Base-by-base conservation (phyloP, 2,329 filamentous ascomycete genomes). In the Chrysoporthe austroafricana region DNA sequence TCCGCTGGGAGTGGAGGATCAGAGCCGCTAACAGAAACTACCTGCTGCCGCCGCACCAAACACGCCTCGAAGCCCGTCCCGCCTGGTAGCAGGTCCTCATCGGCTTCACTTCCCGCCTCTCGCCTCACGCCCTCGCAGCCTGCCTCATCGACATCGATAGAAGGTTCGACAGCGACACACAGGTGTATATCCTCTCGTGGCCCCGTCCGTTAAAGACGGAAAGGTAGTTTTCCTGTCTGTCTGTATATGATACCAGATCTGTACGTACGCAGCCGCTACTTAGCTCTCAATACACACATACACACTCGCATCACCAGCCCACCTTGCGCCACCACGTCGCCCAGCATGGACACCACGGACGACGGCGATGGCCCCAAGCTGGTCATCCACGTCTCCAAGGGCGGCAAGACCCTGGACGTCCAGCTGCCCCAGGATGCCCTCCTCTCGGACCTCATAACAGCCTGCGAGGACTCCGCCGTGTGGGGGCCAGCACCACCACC, bases 391-490 rank as follows among this genome's bases (percentile, higher is more conserved):
- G 68, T 76, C 63, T 66, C 68, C 1, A 70, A 73, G 59, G 67
- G 68, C 14, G 71, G 71, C 65, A 59, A 71, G 54, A 71, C 71
- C 2, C 69, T 67, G 18, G 52, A 69, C 50, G 63, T 74, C 57
- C 36, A 60, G 13, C 68, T 75, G 3, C 58, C 71, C 0, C 34
- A 42, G 14, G 67, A 69, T 1, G 70, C 71, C 16, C 70, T 71
- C n/a, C 70, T 75, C 34, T 70, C 74, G 26, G 73, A 75, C 39
- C 70, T 75, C 42, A 69, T 71, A 2, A 58, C 71, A 11, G 71
- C 72, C 18, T 74, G 73, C 68, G 71, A 73, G 26, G 70, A 69
- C 34, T 58, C 65, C 36, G 69, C 69, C 43, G 66, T 66, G 16
- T 50, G 36, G 34, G 36, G 26, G 6, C 2, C 58, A 11, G 14